A percentile compares a stretch with the other conserved stretches of the same genome.
These are phyloP conservation scores for Gossypium mustelinum DNA, from an alignment of 345 rosid species.

Conservation along the genomic window DNA sequence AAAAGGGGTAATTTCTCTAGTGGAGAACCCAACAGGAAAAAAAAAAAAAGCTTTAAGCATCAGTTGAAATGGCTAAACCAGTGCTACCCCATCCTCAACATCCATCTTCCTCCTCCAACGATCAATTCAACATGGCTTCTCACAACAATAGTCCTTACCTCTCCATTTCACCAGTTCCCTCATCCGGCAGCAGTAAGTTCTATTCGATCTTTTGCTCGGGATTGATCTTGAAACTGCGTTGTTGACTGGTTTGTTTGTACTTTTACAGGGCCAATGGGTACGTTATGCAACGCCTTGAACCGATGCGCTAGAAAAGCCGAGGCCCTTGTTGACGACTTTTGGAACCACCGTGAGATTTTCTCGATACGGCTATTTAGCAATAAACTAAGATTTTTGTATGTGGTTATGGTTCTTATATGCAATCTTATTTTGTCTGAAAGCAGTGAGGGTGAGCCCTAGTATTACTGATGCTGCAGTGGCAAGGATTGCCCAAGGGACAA, in stretches of 20 bases:
- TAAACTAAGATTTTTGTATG: neutral
- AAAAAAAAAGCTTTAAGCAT: neutral
- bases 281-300: constrained; percentile 42
- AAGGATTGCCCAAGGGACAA: constrained; percentile 73
- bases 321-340: constrained; percentile 46
- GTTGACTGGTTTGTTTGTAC: neutral
- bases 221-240: neutral
- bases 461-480: constrained; percentile 78
- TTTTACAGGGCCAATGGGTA: constrained; percentile 49
- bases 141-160: constrained; percentile 41
- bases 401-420: constrained; percentile 8
- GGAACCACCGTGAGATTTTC: constrained; percentile 47
- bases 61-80: neutral
- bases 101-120: neutral
- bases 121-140: constrained; percentile 15
- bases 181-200: constrained; percentile 36
- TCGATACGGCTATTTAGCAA: neutral
- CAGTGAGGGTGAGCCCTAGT: constrained; percentile 68
- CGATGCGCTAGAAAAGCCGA: constrained; percentile 60
- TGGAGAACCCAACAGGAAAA: constrained; percentile 7
- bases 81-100: neutral
- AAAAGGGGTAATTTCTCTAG: constrained; percentile 7
- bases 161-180: constrained; percentile 28
- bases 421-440: constrained; percentile 8
- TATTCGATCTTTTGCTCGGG: neutral